Base-by-base conservation (phyloP, 768 basidiomycete genomes). In the Suillus bovinus region DNA sequence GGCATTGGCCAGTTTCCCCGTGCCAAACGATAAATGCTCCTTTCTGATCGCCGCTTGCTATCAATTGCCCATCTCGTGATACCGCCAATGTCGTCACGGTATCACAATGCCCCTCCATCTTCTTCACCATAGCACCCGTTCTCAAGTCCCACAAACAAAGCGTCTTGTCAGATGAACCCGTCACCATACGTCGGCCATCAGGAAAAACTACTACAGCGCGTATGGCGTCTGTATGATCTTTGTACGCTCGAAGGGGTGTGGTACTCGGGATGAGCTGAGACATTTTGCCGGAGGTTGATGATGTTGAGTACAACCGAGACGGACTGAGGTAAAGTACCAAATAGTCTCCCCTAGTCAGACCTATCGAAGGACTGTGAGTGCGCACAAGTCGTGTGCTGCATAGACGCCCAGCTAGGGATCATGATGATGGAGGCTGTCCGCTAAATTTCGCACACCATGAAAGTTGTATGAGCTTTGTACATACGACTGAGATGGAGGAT, bases 41-140 rank as follows among this genome's bases (percentile, higher is more conserved):
- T 20, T 9, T 52, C 20, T 11, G 17, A 52, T 29, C 50, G 20
- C 50, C 50, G 2, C 50, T 52, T 52, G 29, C 50, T 52, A 52
- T 52, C 10, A 52, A 20, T 6, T 20, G 50, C 50, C 29, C 50
- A 31, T 31, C 29, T 52, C 29, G 50, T 52, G 50, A 52, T 52
- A 52, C 10, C 10, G 20, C 50, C 50, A 52, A 52, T 31, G 29
- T 10, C 17, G 17, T 20, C 50, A 52, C 50, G 29, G 10, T 31
- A 31, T 20, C 90, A 54, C 95, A 87, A 59, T 95, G 93, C 47
- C 90, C 50, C 10, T 52, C 50, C 50, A 52, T 52, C 29, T 52
- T 52, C 29, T 31, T 52, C 50, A 52, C 31, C 50, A 52, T 31
- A 11, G 17, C 29, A n/a, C 50, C 50, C 31, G 20, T 52, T 10